Evolutionary conservation across 2,329 filamentous ascomycete genomes (phyloP).

Genomic region (Scedosporium minutisporum): DNA sequence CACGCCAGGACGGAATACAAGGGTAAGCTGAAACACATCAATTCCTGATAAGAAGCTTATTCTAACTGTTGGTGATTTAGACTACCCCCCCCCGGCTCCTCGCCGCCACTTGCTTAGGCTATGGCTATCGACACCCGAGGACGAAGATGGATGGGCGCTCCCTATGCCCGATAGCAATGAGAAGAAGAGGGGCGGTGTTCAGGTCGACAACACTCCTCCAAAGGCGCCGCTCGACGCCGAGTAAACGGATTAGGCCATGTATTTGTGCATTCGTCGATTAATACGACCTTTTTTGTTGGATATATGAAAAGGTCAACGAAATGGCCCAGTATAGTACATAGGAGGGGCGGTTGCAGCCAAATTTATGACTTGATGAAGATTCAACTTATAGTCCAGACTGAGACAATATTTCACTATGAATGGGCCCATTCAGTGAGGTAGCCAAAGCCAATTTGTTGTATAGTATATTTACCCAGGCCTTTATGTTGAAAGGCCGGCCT

Average conservation of each 20-base stretch:
- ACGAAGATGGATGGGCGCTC: conserved; percentile 75
- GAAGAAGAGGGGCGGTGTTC: conserved; percentile 82
- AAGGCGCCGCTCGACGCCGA: conserved; percentile 70
- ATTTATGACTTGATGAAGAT: too few relatives aligned
- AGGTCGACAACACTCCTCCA: conserved; percentile 72
- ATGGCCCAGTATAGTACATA: too few relatives aligned
- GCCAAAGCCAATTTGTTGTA: too few relatives aligned
- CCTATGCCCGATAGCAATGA: conserved; percentile 73
- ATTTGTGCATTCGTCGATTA: too few relatives aligned
- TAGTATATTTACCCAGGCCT: too few relatives aligned
- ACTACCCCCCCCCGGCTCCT: conserved; percentile 54
- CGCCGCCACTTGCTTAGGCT: conserved; percentile 71
- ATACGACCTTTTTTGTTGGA: too few relatives aligned
- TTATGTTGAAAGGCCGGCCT: too few relatives aligned
- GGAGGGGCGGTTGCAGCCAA: too few relatives aligned
- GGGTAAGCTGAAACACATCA: conserved; percentile 9
- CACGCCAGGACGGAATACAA: conserved; percentile 76
- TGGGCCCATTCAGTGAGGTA: too few relatives aligned
- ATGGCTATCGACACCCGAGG: conserved; percentile 75
- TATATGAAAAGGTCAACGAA: too few relatives aligned
- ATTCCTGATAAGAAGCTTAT: not conserved
- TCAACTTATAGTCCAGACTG: too few relatives aligned
- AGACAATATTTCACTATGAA: too few relatives aligned
- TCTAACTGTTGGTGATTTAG: conserved; percentile 14
- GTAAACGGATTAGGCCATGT: conserved; percentile 26